A percentile compares a stretch with the other conserved stretches of the same genome.
phyloP scores from a whole-genome alignment of 2,329 filamentous ascomycete species.

The Stagonosporopsis chrysanthemi region DNA sequence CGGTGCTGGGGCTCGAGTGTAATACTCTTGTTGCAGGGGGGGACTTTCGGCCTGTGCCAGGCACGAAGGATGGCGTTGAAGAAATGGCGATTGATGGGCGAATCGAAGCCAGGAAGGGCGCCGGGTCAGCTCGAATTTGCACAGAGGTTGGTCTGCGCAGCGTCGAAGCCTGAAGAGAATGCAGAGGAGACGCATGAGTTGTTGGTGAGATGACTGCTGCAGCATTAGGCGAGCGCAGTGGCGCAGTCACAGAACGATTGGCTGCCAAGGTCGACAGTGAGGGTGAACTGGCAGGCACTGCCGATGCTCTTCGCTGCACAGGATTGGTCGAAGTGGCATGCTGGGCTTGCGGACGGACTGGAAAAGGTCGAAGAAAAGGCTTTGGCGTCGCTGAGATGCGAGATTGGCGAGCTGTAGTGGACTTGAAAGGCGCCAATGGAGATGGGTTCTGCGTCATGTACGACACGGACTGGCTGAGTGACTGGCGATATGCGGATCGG shows the following conservation, averaged over 20 bases:
- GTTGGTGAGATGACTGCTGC: constrained; percentile 24
- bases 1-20: constrained; percentile 32
- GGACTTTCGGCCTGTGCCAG: constrained; percentile 31
- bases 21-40: constrained; percentile 13
- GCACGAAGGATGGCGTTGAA: constrained; percentile 43
- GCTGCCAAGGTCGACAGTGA: constrained; percentile 33
- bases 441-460: constrained; percentile 8
- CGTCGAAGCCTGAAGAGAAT: constrained; percentile 25
- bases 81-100: constrained; percentile 42
- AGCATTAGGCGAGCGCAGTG: constrained; percentile 27
- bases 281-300: constrained; percentile 30
- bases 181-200: constrained; percentile 19
- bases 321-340: constrained; percentile 35
- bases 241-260: constrained; percentile 45
- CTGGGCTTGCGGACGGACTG: constrained; percentile 44
- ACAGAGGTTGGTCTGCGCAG: constrained; percentile 55
- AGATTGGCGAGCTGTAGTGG: constrained; percentile 23
- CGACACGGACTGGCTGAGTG: constrained; percentile 27
- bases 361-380: constrained; percentile 47
- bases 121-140: constrained; percentile 53
- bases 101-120: constrained; percentile 53
- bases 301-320: constrained; percentile 42
- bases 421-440: constrained; percentile 17
- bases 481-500: constrained; percentile 34
- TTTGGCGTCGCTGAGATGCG: constrained; percentile 46